A percentile compares a stretch with the other conserved stretches of the same genome.
Evolutionary conservation across 129 eudicot genomes (phyloP).

Genomic region (Mikania micrantha): DNA sequence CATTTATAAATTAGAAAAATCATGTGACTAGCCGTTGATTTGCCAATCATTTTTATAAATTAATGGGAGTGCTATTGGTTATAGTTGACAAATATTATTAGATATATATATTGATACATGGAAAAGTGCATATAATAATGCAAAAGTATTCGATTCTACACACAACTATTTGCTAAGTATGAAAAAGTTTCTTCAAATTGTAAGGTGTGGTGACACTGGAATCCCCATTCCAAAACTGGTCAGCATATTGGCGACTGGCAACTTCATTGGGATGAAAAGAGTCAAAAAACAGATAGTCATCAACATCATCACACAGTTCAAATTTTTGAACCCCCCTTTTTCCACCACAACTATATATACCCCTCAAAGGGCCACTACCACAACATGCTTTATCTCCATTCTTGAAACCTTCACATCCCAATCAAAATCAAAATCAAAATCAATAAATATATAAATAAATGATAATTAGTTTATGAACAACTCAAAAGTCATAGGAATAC

Average conservation of each 20-base stretch:
- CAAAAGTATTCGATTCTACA: too few relatives aligned
- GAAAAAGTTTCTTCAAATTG: constrained; percentile 25
- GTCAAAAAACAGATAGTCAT: constrained; percentile 30
- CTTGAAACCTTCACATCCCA: constrained; percentile 13
- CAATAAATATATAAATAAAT: not conserved
- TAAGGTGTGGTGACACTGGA: constrained; percentile 16
- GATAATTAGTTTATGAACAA: too few relatives aligned
- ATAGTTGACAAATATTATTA: too few relatives aligned
- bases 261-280: constrained; percentile 31
- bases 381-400: constrained; percentile 20
- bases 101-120: too few relatives aligned
- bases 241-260: constrained; percentile 21
- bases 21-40: too few relatives aligned
- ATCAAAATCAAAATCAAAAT: not conserved
- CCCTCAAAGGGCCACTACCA: constrained; percentile 24
- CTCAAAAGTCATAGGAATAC: not conserved
- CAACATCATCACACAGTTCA: constrained; percentile 12
- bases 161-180: not conserved
- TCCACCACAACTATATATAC: constrained; percentile 21
- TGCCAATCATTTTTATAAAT: too few relatives aligned
- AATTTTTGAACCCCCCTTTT: constrained; percentile 12
- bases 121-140: too few relatives aligned
- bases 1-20: too few relatives aligned
- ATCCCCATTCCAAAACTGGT: constrained; percentile 28
- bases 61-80: too few relatives aligned